Evolutionary conservation across 768 basidiomycete genomes (phyloP).

Genomic region (Lepiota brunneoincarnata): DNA sequence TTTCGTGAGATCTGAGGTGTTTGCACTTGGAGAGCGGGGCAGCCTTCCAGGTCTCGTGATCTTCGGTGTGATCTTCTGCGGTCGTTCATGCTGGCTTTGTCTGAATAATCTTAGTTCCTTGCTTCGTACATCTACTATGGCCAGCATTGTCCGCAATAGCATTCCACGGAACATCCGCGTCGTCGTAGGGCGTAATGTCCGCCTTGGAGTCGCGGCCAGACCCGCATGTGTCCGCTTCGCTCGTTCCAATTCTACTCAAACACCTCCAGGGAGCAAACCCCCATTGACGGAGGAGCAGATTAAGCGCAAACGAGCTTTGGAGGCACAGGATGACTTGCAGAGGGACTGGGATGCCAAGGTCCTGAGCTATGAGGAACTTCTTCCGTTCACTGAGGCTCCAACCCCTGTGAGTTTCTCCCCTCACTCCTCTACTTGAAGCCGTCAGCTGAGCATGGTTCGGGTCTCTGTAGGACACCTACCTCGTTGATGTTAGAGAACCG

Average conservation of each 20-base stretch:
- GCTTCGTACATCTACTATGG: background rate
- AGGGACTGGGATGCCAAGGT: slow-evolving; percentile 76
- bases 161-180: background rate
- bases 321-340: slow-evolving; percentile 42
- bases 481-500: slow-evolving; percentile 92
- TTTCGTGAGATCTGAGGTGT: no score
- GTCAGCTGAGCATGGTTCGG: background rate
- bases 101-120: background rate
- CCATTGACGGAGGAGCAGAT: slow-evolving; percentile 28
- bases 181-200: slow-evolving; percentile 3
- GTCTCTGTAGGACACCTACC: slow-evolving; percentile 53
- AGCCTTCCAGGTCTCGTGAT: no score
- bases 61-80: no score
- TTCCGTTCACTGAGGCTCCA: slow-evolving; percentile 77
- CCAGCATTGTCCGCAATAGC: slow-evolving; percentile 3
- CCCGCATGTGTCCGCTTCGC: slow-evolving; percentile 13
- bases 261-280: slow-evolving; percentile 18
- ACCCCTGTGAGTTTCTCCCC: slow-evolving; percentile 44
- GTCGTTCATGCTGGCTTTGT: background rate
- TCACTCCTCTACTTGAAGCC: background rate
- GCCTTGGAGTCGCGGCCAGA: slow-evolving; percentile 3
- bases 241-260: slow-evolving; percentile 31
- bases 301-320: slow-evolving; percentile 30
- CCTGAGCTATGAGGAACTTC: slow-evolving; percentile 77
- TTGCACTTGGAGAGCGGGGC: no score